A percentile compares a stretch with the other conserved stretches of the same genome.
phyloP scores from a whole-genome alignment of 352 stramenopile species.

The Phytophthora brassicae region DNA sequence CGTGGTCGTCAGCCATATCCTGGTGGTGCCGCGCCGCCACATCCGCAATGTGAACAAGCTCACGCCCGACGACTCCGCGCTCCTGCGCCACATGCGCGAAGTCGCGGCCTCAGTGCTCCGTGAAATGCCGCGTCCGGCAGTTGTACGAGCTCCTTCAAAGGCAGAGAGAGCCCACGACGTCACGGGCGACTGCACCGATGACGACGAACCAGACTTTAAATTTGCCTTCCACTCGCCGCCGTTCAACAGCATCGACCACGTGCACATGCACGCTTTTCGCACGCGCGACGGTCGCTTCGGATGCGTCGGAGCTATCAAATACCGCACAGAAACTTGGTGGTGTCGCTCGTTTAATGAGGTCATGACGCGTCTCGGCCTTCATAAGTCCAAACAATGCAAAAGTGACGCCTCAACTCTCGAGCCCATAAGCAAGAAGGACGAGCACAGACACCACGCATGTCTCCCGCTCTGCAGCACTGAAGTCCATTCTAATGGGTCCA shows the following conservation, averaged over 20 bases:
- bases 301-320: conserved; percentile 79
- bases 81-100: conserved; percentile 72
- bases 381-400: conserved; percentile 9
- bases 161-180: conserved; percentile 19
- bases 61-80: conserved; percentile 49
- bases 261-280: conserved; percentile 88
- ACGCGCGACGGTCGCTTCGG: conserved; percentile 58
- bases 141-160: conserved; percentile 21
- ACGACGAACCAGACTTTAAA: conserved; percentile 52
- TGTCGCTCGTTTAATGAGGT: conserved; percentile 82
- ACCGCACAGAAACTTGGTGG: conserved; percentile 86
- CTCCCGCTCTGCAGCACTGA: conserved; percentile 16
- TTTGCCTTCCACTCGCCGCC: conserved; percentile 84
- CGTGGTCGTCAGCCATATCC: conserved; percentile 71
- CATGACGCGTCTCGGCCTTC: conserved; percentile 43
- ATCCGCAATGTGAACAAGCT: conserved; percentile 88
- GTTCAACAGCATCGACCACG: conserved; percentile 91
- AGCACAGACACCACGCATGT: conserved; percentile 23
- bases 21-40: conserved; percentile 82
- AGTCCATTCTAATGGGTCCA: conserved; percentile 20
- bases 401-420: conserved; percentile 12
- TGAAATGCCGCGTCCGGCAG: conserved; percentile 32
- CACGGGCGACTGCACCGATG: conserved; percentile 15
- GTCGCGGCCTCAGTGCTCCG: conserved; percentile 61
- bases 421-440: conserved; percentile 7